Evolutionary conservation across 495 filamentous ascomycete species (phyloP).

Genomic region (Xylaria intraflava): DNA sequence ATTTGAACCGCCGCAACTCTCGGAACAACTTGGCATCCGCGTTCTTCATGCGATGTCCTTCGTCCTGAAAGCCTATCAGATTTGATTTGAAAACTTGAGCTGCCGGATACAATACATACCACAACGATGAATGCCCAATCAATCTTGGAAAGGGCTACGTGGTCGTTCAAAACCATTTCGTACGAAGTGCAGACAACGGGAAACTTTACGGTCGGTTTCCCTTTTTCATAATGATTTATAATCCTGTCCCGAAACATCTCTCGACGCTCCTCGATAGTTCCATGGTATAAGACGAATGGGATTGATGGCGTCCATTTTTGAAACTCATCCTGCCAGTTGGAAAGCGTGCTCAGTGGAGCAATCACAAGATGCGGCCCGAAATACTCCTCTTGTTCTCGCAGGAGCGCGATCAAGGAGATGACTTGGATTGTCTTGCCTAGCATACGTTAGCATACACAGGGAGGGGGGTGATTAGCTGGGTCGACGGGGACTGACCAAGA

Average conservation of each 20-base stretch:
- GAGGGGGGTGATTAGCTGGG: not conserved
- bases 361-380: constrained; percentile 82
- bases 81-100: not conserved
- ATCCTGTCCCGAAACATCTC: constrained; percentile 61
- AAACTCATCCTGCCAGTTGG: constrained; percentile 97
- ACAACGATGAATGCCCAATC: constrained; percentile 97
- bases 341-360: constrained; percentile 83
- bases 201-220: constrained; percentile 54
- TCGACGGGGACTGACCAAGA: constrained; percentile 47
- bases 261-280: constrained; percentile 63
- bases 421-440: constrained; percentile 82
- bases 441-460: not conserved
- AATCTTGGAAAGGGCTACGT: constrained; percentile 68
- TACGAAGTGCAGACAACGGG: constrained; percentile 91
- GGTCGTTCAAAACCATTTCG: constrained; percentile 90
- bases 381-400: constrained; percentile 77
- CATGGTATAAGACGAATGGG: constrained; percentile 85
- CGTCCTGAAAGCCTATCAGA: constrained; percentile 50
- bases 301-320: constrained; percentile 80
- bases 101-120: constrained; percentile 39
- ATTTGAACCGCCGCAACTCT: constrained; percentile 78
- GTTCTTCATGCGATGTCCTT: constrained; percentile 96
- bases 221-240: constrained; percentile 47
- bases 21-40: constrained; percentile 87
- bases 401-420: constrained; percentile 81